Evolutionary conservation across 2,329 filamentous ascomycete species (phyloP).

Genomic region (Elsinoe perseae): DNA sequence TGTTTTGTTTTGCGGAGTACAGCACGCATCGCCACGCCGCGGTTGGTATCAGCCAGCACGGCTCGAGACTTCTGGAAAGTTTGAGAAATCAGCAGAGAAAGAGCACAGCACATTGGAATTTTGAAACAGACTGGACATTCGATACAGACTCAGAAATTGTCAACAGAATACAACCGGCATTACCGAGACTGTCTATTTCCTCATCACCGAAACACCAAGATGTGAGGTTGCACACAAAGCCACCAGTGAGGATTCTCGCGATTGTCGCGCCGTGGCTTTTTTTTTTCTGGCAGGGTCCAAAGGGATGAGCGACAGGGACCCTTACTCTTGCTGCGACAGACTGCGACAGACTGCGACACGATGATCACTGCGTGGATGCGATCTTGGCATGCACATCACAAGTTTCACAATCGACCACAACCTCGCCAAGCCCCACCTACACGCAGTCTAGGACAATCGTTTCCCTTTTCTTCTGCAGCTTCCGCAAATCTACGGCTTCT

Average conservation of each 20-base stretch:
- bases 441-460: not conserved
- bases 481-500: not conserved
- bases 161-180: slow-evolving; percentile 3
- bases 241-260: not conserved
- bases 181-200: not conserved
- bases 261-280: not conserved
- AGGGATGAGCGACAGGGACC: slow-evolving; percentile 4
- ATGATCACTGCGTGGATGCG: not conserved
- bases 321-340: not conserved
- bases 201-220: not conserved
- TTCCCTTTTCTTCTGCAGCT: not conserved
- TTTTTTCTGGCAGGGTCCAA: not conserved
- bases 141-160: slow-evolving; percentile 5
- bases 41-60: slow-evolving; percentile 6
- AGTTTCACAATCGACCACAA: slow-evolving; percentile 3
- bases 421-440: not conserved
- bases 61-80: not conserved
- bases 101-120: not conserved
- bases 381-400: slow-evolving; percentile 1
- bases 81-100: slow-evolving; percentile 1
- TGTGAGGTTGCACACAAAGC: not conserved
- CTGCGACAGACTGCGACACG: slow-evolving; percentile 1
- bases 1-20: slow-evolving; percentile 1
- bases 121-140: slow-evolving; percentile 2
- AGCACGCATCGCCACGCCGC: slow-evolving; percentile 6